These are phyloP conservation scores for Coemansia sp. DNA, from an alignment of 192 early-diverging fungal species.

Conservation along the genomic window DNA sequence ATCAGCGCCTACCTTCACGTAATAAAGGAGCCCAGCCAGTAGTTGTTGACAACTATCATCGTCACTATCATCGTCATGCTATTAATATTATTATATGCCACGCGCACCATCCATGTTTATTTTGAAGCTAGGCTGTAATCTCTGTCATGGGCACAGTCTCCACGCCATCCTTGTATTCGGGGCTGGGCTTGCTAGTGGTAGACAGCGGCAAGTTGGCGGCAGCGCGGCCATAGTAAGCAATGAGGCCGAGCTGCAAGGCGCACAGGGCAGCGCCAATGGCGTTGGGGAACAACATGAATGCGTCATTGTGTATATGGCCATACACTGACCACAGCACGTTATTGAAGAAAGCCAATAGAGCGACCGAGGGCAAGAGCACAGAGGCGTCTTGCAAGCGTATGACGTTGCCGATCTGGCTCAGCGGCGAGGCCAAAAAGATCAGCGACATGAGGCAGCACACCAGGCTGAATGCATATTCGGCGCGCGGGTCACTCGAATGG, in stretches of 20 bases:
- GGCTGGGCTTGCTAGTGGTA: not conserved
- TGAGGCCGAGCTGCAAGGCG: conserved; percentile 35
- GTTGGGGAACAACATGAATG: conserved; percentile 48
- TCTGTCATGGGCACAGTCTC: conserved; percentile 20
- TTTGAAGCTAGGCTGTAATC: not conserved
- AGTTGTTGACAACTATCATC: not conserved
- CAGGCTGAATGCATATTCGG: conserved; percentile 20
- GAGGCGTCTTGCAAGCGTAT: conserved; percentile 28
- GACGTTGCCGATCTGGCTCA: conserved; percentile 39
- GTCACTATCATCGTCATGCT: not conserved
- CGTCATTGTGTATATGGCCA: conserved; percentile 30
- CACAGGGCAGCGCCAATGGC: conserved; percentile 33
- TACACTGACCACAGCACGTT: conserved; percentile 44
- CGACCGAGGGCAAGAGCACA: conserved; percentile 41
- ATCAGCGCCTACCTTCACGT: conserved; percentile 79
- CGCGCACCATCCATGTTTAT: not conserved
- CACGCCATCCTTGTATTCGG: not conserved
- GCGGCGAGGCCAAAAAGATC: conserved; percentile 40
- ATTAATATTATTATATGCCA: not conserved
- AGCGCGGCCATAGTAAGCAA: conserved; percentile 40
- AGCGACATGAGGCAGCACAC: conserved; percentile 38
- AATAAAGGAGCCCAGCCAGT: conserved; percentile 74
- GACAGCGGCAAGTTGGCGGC: conserved; percentile 18
- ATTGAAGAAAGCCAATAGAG: conserved; percentile 33
- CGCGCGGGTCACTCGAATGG: conserved; percentile 8